Percentiles rank a stretch among this genome's conserved stretches.
phyloP scores from a whole-genome alignment of 2,329 filamentous ascomycete species.

The Aspergillus sp. region DNA sequence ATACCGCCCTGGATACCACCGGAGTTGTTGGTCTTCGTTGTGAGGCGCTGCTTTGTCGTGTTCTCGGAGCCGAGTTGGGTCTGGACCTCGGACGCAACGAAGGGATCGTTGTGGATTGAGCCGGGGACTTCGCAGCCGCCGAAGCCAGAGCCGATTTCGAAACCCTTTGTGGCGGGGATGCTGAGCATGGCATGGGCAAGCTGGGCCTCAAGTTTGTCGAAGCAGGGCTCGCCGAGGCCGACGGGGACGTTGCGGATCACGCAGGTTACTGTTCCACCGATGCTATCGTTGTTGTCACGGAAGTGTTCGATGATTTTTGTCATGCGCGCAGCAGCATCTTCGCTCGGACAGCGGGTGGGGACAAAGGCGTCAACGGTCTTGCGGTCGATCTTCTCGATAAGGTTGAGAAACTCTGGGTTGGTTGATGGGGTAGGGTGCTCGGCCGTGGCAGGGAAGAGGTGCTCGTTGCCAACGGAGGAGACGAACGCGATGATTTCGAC shows the following conservation, averaged over 20 bases:
- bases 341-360: constrained; percentile 84
- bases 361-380: constrained; percentile 76
- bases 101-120: constrained; percentile 89
- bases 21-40: constrained; percentile 90
- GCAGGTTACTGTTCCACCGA: constrained; percentile 92
- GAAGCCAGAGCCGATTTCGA: constrained; percentile 94
- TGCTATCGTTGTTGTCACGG: constrained; percentile 78
- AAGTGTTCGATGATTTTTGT: constrained; percentile 74
- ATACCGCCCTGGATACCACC: constrained; percentile 96
- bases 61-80: constrained; percentile 18
- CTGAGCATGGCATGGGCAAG: constrained; percentile 92
- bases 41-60: constrained; percentile 57
- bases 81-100: constrained; percentile 56
- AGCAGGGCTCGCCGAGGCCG: constrained; percentile 88
- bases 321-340: constrained; percentile 67
- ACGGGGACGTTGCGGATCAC: constrained; percentile 83
- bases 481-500: constrained; percentile 92
- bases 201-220: constrained; percentile 91
- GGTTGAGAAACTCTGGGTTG: constrained; percentile 74
- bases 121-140: constrained; percentile 81
- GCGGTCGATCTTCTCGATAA: constrained; percentile 72
- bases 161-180: constrained; percentile 93
- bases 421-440: constrained; percentile 67
- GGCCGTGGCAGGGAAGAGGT: constrained; percentile 71
- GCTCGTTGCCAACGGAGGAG: constrained; percentile 75